phyloP scores from a whole-genome alignment of 176 grass and related monocot species.

The Triticum urartu region DNA sequence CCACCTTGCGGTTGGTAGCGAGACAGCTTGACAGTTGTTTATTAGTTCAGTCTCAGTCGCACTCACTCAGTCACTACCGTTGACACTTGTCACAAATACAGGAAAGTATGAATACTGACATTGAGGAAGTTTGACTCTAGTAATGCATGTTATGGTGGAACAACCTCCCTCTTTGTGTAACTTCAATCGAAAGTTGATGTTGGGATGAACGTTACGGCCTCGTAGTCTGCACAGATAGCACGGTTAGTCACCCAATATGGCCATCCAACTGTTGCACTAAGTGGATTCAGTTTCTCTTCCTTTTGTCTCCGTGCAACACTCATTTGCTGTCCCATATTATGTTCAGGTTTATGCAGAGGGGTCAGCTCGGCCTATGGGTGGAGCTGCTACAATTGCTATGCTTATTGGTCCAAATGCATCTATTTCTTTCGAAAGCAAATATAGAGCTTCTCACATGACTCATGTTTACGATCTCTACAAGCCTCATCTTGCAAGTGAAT shows the following conservation, averaged over 20 bases:
- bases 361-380: constrained; percentile 84
- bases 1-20: constrained; percentile 69
- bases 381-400: constrained; percentile 90
- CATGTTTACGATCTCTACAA: constrained; percentile 97
- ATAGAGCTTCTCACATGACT: constrained; percentile 87
- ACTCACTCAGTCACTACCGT: background rate
- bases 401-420: constrained; percentile 93
- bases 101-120: constrained; percentile 84
- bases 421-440: constrained; percentile 90
- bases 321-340: background rate
- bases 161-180: constrained; percentile 85
- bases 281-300: constrained; percentile 6
- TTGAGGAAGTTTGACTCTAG: constrained; percentile 90
- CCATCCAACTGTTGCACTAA: background rate
- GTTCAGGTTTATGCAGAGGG: constrained; percentile 91
- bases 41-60: background rate
- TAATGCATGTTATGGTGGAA: constrained; percentile 95
- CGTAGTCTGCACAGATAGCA: constrained; percentile 93
- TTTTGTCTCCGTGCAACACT: background rate
- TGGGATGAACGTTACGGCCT: constrained; percentile 88
- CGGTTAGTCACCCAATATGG: constrained; percentile 43
- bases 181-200: constrained; percentile 88
- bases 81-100: constrained; percentile 30
- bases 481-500: constrained; percentile 93
- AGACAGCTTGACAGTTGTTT: constrained; percentile 49